A percentile compares a stretch with the other conserved stretches of the same genome.
phyloP scores from a whole-genome alignment of 371 early-diverging fungal genomes.

The Mortierella sp. region DNA sequence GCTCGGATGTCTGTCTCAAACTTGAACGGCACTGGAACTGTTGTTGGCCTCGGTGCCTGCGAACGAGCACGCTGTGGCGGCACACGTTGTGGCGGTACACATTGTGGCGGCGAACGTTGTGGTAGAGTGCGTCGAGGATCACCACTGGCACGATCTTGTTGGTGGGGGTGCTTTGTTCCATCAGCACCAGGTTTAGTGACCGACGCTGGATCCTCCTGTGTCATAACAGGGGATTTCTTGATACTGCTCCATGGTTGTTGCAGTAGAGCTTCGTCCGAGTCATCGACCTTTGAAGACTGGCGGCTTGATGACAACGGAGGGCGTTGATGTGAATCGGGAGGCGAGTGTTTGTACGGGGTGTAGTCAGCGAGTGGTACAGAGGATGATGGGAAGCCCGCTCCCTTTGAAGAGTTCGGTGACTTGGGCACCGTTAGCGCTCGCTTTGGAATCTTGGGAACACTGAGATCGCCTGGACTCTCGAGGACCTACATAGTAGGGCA shows the following conservation, averaged over 20 bases:
- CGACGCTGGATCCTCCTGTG: no score
- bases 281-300: no score
- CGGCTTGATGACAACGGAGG: neutral
- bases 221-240: no score
- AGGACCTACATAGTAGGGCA: conserved; percentile 8
- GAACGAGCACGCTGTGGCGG: neutral
- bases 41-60: conserved; percentile 10
- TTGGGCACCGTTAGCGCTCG: conserved; percentile 32
- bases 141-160: no score
- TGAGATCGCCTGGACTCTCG: conserved; percentile 28
- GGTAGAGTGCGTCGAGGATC: no score
- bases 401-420: conserved; percentile 34
- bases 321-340: neutral
- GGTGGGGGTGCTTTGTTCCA: no score
- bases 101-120: no score
- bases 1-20: conserved; percentile 31
- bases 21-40: conserved; percentile 40
- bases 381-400: conserved; percentile 17
- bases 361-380: conserved; percentile 9
- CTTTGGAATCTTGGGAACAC: conserved; percentile 31
- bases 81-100: no score
- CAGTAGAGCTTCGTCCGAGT: no score
- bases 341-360: neutral
- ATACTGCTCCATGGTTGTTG: no score
- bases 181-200: no score